These are phyloP conservation scores for Lactarius trivialis DNA, from an alignment of 768 basidiomycete genomes.

Conservation along the genomic window DNA sequence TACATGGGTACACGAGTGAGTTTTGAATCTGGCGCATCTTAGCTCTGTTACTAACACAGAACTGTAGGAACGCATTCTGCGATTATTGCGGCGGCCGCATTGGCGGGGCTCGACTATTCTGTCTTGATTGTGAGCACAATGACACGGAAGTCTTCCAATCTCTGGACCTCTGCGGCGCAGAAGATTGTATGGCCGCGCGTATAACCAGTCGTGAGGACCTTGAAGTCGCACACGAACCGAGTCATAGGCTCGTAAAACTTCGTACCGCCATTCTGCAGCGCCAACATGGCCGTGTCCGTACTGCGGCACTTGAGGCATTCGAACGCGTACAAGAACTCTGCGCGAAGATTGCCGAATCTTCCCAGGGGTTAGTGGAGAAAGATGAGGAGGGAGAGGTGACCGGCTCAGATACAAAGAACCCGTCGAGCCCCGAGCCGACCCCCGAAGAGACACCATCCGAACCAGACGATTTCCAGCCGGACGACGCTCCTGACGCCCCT, in stretches of 20 bases:
- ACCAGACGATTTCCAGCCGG: not conserved
- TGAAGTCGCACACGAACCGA: conserved; percentile 26
- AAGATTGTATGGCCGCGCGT: conserved; percentile 23
- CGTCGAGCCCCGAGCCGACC: not conserved
- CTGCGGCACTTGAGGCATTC: not conserved
- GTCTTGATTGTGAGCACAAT: conserved; percentile 29
- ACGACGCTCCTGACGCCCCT: no score
- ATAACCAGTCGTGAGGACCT: conserved; percentile 21
- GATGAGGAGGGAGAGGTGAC: not conserved
- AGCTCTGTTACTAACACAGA: not conserved
- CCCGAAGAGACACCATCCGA: not conserved
- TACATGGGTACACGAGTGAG: conserved; percentile 23
- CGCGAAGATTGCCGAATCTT: not conserved
- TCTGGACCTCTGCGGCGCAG: conserved; percentile 29
- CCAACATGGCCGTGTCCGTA: not conserved
- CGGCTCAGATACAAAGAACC: not conserved
- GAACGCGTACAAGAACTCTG: not conserved
- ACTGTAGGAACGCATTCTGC: conserved; percentile 21
- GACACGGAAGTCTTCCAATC: conserved; percentile 11
- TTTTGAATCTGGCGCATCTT: not conserved
- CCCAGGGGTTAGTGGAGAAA: not conserved
- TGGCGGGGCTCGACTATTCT: conserved; percentile 29
- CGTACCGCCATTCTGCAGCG: conserved; percentile 17
- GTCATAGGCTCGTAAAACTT: conserved; percentile 30
- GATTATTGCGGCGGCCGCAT: conserved; percentile 27